These are phyloP conservation scores for Stagonosporopsis rhizophila DNA, from an alignment of 2,329 filamentous ascomycete species.

Conservation along the genomic window DNA sequence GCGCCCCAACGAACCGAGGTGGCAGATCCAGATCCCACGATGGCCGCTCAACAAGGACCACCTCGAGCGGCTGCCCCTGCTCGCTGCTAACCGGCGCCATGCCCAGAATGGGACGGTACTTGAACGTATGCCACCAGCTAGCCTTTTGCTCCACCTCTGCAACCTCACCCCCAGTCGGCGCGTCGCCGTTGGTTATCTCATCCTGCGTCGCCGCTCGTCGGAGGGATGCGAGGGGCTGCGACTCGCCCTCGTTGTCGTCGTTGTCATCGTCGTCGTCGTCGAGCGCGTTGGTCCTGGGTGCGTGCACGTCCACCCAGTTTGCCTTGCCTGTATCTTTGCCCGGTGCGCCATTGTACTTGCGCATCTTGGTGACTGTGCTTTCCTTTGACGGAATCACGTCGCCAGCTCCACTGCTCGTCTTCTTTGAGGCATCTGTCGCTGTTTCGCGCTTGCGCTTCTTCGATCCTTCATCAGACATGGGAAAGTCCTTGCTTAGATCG, in stretches of 20 bases:
- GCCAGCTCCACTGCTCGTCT: conserved; percentile 62
- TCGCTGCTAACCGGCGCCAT: conserved; percentile 62
- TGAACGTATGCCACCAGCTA: conserved; percentile 81
- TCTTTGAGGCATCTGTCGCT: conserved; percentile 18
- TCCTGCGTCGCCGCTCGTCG: conserved; percentile 35
- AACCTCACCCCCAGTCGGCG: conserved; percentile 21
- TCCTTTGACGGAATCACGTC: conserved; percentile 58
- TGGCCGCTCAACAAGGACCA: conserved; percentile 87
- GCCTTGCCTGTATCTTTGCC: conserved; percentile 34
- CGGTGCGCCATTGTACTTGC: conserved; percentile 55
- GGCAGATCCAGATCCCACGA: conserved; percentile 82
- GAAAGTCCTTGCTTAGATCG: conserved; percentile 76
- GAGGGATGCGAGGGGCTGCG: conserved; percentile 33
- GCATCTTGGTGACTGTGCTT: conserved; percentile 56
- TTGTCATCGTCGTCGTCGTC: conserved; percentile 47
- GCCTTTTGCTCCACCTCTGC: conserved; percentile 26
- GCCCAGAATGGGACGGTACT: conserved; percentile 92
- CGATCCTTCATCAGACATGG: conserved; percentile 29
- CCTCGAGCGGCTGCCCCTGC: conserved; percentile 67
- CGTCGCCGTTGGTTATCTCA: conserved; percentile 27
- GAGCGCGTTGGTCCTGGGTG: conserved; percentile 27
- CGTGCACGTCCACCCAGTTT: conserved; percentile 40
- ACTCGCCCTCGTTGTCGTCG: conserved; percentile 48
- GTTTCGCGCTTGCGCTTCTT: conserved; percentile 43
- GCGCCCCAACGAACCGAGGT: conserved; percentile 62